Conservation (phyloP, 306 rosid genomes). For the Astragalus glycyphyllos region DNA sequence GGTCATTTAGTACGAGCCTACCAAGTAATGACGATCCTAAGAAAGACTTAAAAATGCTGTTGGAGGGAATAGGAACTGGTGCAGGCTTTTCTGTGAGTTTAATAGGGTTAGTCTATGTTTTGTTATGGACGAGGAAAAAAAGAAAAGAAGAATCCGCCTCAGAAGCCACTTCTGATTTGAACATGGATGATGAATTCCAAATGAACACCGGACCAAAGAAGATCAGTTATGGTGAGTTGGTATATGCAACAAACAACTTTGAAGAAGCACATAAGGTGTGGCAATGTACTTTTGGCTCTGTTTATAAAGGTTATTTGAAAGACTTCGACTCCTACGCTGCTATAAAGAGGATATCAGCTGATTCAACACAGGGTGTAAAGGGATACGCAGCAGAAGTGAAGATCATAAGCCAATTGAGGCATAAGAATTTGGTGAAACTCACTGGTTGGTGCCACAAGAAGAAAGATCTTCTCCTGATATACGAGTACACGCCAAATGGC, state of each 20-base stretch:
- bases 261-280: conserved; percentile 39
- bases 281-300: conserved; percentile 49
- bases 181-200: conserved; percentile 42
- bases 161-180: not conserved
- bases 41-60: not conserved
- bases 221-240: conserved; percentile 33
- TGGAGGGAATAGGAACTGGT: conserved; percentile 27
- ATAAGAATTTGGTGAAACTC: conserved; percentile 49
- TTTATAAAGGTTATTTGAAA: conserved; percentile 45
- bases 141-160: conserved; percentile 2
- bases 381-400: conserved; percentile 47
- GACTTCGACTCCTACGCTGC: conserved; percentile 35
- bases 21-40: not conserved
- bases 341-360: conserved; percentile 42
- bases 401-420: conserved; percentile 47
- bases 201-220: conserved; percentile 44
- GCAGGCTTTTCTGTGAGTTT: not conserved
- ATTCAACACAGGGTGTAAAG: conserved; percentile 43
- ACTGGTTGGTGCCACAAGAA: conserved; percentile 54
- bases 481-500: conserved; percentile 51
- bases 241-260: conserved; percentile 45
- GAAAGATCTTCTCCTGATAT: conserved; percentile 39
- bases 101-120: not conserved
- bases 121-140: conserved; percentile 9
- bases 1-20: conserved; percentile 26